phyloP scores from a whole-genome alignment of 2,329 filamentous ascomycete genomes.

The Ceratocystis diversiconidia region DNA sequence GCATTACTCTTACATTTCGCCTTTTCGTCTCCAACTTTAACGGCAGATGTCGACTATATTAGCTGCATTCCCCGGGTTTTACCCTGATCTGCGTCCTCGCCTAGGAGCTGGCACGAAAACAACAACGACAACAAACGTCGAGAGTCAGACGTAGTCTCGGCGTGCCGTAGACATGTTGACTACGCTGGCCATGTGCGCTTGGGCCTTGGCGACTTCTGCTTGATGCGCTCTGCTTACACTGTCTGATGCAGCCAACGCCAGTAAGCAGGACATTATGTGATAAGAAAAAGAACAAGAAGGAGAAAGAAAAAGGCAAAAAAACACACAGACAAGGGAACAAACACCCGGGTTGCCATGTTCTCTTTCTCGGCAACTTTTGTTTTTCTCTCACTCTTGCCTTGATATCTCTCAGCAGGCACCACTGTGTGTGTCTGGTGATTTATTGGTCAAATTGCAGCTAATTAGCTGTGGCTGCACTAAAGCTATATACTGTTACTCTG shows the following conservation, averaged over 20 bases:
- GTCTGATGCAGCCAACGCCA: no score
- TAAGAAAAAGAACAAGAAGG: neutral
- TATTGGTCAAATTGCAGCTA: neutral
- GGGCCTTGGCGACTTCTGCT: no score
- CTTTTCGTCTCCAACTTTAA: neutral
- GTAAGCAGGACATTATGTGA: no score
- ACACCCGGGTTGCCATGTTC: neutral
- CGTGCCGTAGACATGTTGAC: no score
- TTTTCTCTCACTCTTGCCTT: neutral
- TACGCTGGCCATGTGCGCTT: no score
- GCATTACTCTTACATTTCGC: neutral
- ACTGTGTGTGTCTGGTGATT: neutral
- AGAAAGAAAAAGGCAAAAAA: neutral
- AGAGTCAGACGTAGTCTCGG: neutral
- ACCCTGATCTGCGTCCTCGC: neutral
- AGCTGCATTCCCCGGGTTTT: neutral
- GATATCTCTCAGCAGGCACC: neutral
- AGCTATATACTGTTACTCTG: neutral
- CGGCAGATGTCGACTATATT: slow-evolving; percentile 1
- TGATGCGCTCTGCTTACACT: no score
- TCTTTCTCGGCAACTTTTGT: neutral
- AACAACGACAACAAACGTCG: neutral
- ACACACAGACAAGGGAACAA: neutral
- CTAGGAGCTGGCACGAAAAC: neutral
- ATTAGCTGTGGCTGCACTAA: neutral